Evolutionary conservation across 2,329 filamentous ascomycete species (phyloP).

Genomic region (Colletotrichum godetiae): DNA sequence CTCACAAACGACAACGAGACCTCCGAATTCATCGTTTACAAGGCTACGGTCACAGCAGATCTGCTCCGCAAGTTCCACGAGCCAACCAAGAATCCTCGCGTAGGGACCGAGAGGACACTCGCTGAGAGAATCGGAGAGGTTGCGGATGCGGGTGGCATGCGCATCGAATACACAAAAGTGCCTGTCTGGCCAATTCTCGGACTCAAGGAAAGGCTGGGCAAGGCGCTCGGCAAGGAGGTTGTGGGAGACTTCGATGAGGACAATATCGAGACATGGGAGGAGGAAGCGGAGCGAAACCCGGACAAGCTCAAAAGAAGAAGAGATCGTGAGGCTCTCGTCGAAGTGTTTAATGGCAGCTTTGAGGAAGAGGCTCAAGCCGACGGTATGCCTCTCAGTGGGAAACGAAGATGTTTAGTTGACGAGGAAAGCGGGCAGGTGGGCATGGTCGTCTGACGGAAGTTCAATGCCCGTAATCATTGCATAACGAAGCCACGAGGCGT

Average conservation of each 20-base stretch:
- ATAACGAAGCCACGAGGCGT: conserved; percentile 35
- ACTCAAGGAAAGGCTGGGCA: conserved; percentile 65
- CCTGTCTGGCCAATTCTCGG: conserved; percentile 67
- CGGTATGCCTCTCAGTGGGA: conserved; percentile 44
- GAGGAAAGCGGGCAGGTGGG: conserved; percentile 36
- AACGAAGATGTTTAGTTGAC: conserved; percentile 49
- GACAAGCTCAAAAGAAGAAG: conserved; percentile 46
- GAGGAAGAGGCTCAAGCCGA: conserved; percentile 49
- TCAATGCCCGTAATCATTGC: conserved; percentile 28
- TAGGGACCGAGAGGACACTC: background rate
- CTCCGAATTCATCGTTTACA: conserved; percentile 65
- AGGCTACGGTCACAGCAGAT: conserved; percentile 57
- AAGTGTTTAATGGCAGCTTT: conserved; percentile 54
- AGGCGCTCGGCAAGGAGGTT: conserved; percentile 62
- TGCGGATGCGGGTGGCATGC: conserved; percentile 49
- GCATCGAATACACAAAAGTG: conserved; percentile 60
- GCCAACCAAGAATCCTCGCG: conserved; percentile 53
- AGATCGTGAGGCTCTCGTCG: conserved; percentile 49
- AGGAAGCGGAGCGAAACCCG: conserved; percentile 43
- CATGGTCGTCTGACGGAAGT: conserved; percentile 30
- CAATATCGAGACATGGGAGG: conserved; percentile 59
- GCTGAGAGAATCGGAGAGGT: conserved; percentile 35
- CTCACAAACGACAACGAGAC: conserved; percentile 62
- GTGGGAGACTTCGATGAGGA: conserved; percentile 54
- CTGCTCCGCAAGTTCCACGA: conserved; percentile 63